Evolutionary conservation across 768 basidiomycete genomes (phyloP).

Genomic region (Paxillus involutus): DNA sequence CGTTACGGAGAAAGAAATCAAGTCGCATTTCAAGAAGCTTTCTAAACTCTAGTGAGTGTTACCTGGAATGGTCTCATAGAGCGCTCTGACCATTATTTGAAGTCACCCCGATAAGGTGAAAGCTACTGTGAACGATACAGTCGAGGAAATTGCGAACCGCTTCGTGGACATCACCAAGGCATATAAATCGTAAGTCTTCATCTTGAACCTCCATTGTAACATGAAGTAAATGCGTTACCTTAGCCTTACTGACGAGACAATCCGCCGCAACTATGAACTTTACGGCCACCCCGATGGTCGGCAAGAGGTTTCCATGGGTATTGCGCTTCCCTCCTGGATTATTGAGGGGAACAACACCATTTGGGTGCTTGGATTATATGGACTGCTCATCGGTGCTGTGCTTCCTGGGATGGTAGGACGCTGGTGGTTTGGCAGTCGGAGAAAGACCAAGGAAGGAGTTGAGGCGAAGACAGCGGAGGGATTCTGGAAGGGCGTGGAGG

Average conservation of each 20-base stretch:
- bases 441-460: slow-evolving; percentile 91
- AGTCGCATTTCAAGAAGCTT: slow-evolving; percentile 91
- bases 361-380: slow-evolving; percentile 89
- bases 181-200: slow-evolving; percentile 77
- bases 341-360: slow-evolving; percentile 89
- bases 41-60: slow-evolving; percentile 76
- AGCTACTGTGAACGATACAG: slow-evolving; percentile 76
- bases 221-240: not conserved
- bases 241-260: slow-evolving; percentile 89
- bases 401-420: slow-evolving; percentile 87
- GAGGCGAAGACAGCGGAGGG: slow-evolving; percentile 76
- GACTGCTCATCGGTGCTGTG: slow-evolving; percentile 80
- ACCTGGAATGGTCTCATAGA: not conserved
- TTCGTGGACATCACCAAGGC: slow-evolving; percentile 97
- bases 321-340: slow-evolving; percentile 93
- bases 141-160: slow-evolving; percentile 79
- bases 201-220: not conserved
- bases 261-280: slow-evolving; percentile 83
- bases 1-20: slow-evolving; percentile 85
- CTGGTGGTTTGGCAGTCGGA: slow-evolving; percentile 96
- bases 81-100: not conserved
- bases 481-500: slow-evolving; percentile 86
- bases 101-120: slow-evolving; percentile 98
- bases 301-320: slow-evolving; percentile 92
- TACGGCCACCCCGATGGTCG: slow-evolving; percentile 97